Percentiles rank a stretch among this genome's conserved stretches.
Evolutionary conservation across 2,329 filamentous ascomycete genomes (phyloP).

Genomic region (Arthrobotrys entomopaga): DNA sequence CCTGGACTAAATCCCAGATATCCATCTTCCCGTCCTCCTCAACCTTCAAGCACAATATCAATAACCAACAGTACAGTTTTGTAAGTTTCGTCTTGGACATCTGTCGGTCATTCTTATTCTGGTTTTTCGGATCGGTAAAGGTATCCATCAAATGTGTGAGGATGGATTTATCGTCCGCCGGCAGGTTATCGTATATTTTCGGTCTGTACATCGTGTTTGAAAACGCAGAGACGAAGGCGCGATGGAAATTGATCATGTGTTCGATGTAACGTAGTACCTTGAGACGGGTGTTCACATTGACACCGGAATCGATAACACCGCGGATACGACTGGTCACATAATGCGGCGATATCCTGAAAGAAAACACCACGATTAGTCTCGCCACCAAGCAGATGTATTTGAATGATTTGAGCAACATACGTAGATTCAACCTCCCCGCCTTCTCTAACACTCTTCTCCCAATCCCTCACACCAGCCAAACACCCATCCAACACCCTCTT

Average conservation of each 20-base stretch:
- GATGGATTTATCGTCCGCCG: slow-evolving; percentile 50
- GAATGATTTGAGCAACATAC: slow-evolving; percentile 20
- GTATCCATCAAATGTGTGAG: slow-evolving; percentile 28
- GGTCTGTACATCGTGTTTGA: slow-evolving; percentile 32
- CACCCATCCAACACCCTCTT: slow-evolving; percentile 39
- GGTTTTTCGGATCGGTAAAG: slow-evolving; percentile 44
- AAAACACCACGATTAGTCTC: neutral
- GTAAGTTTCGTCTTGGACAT: slow-evolving; percentile 42
- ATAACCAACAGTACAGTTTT: slow-evolving; percentile 47
- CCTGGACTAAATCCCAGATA: slow-evolving; percentile 72
- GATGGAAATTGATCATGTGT: slow-evolving; percentile 53
- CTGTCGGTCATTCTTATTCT: slow-evolving; percentile 48
- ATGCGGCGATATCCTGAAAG: slow-evolving; percentile 47
- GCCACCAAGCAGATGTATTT: neutral
- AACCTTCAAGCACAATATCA: slow-evolving; percentile 65
- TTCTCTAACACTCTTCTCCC: slow-evolving; percentile 34
- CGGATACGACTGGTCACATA: slow-evolving; percentile 46
- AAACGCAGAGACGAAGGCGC: slow-evolving; percentile 24
- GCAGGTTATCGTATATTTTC: slow-evolving; percentile 34
- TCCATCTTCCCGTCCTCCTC: slow-evolving; percentile 71
- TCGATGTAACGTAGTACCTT: slow-evolving; percentile 47
- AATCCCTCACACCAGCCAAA: slow-evolving; percentile 30
- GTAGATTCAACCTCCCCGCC: slow-evolving; percentile 41
- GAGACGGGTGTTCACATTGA: slow-evolving; percentile 35
- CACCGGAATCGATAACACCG: slow-evolving; percentile 39